Conservation (phyloP, 2,329 filamentous ascomycete species). For the Neurospora sp. region DNA sequence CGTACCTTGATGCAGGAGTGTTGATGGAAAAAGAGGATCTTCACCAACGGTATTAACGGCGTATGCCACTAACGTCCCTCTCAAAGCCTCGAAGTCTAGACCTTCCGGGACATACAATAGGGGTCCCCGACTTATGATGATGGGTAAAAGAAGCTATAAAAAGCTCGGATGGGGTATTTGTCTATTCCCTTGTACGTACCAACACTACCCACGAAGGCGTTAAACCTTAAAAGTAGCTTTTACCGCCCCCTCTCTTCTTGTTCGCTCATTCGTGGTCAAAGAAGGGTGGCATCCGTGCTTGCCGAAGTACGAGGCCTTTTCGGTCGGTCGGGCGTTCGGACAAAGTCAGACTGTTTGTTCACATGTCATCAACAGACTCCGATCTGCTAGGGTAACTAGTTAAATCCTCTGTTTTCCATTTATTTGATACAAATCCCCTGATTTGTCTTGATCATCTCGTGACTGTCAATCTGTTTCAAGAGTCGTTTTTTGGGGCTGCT, state of each 20-base stretch:
- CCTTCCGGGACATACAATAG: neutral
- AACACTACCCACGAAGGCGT: conserved; percentile 2
- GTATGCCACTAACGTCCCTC: neutral
- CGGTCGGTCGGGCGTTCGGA: neutral
- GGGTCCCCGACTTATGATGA: neutral
- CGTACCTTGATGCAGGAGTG: neutral
- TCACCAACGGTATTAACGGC: neutral
- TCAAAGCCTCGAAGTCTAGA: neutral
- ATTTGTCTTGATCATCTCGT: neutral
- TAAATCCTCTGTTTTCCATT: neutral
- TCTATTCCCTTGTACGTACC: conserved; percentile 4
- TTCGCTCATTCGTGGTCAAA: neutral
- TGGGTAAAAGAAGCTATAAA: neutral
- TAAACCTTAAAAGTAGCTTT: neutral
- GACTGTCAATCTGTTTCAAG: neutral
- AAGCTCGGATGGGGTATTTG: neutral
- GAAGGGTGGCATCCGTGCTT: neutral
- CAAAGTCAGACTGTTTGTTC: neutral
- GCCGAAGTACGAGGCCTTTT: neutral
- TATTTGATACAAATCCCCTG: neutral
- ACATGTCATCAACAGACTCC: neutral
- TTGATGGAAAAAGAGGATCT: neutral
- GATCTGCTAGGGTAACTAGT: neutral
- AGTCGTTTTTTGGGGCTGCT: neutral
- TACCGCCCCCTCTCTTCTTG: neutral